Evolutionary conservation across 2,329 filamentous ascomycete species (phyloP), one percentile per base, ranked within the genome.

Genomic region (Rhynchosporium secalis): DNA sequence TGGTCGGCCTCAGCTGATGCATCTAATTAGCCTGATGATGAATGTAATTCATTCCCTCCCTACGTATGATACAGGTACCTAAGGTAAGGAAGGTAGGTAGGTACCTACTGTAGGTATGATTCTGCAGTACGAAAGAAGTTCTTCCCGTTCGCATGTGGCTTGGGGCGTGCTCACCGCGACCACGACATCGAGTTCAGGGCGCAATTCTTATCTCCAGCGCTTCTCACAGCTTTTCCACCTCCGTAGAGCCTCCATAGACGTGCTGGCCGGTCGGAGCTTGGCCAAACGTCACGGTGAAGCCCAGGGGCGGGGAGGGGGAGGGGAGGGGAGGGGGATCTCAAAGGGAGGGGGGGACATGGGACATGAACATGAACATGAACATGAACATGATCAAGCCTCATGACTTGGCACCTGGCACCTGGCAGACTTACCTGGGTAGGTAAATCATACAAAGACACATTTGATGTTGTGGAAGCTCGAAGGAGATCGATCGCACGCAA

Each of bases 241-340:
- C 20, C 20, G 20, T 20, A 20, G 20, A 20, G 20, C 48, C 48
- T 36, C 15, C 13, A 29, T 36, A 4, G 5, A 36, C 29, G 5
- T 20, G 15, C 31, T 36, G 1, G 8, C 48, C 48, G 12, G 29
- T n/a, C 48, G 48, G 48, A 51, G 31, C 31, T 38, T 51, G 48
- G 48, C 20, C 48, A 38, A 20, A 51, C n/a, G 48, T 51, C 48
- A 51, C 48, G 48, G 48, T 51, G 48, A 51, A 36, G 48, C 15
- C 20, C 7, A 13, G 13, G 20, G 47, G 20, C 20, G 20, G 20
- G 20, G 20, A 20, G 20, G 20, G 20, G 20, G 20, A 20, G 20
- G 20, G 20, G 20, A 20, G 20, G 20, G 20, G 20, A 20, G 20
- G 20, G 20, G 20, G 20, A 20, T 20, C 20, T 20, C 20, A 20